Base-by-base conservation (phyloP, 148 eudicot species). In the Rhododendron mucronatum region DNA sequence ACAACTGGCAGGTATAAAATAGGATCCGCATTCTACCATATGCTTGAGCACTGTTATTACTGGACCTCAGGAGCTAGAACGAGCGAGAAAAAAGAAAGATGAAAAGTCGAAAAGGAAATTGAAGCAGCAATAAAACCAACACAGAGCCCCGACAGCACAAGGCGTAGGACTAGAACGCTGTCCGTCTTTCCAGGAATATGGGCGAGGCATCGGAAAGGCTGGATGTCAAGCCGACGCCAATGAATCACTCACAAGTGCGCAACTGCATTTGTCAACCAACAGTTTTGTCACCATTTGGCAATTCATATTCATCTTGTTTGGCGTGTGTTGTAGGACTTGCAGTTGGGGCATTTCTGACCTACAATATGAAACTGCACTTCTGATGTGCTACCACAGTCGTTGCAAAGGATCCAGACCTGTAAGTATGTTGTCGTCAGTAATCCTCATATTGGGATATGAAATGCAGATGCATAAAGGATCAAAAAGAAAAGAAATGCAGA, bases 271-370 rank as follows among this genome's bases (percentile, higher is more conserved):
- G 28, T 45, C 20, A 48, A 67, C 18, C 28, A 26, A 55, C 74
- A 69, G 39, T 18, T 6, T 18, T 6, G 59, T 50, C 15, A 18
- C 80, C 65, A 73, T 55, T 30, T 16, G 12, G 14, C 63, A 15
- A 20, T 20, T 18, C 28, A 12, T 33, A 63, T 35, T 92, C 91
- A 75, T 87, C 96, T 91, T 10, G 93, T 90, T 87, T 91, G 95
- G 57, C 96, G 98, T 44, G 99, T 94, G 89, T 96, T 96, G 94
- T 96, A 96, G 5, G 98, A 94, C 85, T 89, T 95, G 91, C 98
- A 95, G 37, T 83, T 85, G 7, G 94, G 95, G 83, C 96, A 96
- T 87, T 96, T 96, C 78, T 93, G 95, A 83, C 93, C 98, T 88
- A 96, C 91, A 0, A 96, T 75, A 59, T 96, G 97, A 88, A 87